Evolutionary conservation across 768 basidiomycete genomes (phyloP).

Genomic region (Suillus paluster): DNA sequence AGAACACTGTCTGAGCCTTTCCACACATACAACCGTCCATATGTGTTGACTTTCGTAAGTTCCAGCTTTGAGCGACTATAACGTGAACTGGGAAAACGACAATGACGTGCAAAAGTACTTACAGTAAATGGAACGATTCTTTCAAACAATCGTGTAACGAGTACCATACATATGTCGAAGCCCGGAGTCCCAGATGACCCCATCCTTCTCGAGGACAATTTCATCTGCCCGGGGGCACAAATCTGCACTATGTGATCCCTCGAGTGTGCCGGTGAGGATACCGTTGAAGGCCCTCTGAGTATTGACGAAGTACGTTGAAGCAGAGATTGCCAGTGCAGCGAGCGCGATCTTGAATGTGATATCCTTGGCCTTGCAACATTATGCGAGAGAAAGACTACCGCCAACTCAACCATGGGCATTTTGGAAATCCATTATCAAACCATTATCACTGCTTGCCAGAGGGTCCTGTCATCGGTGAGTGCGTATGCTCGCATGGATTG

Average conservation of each 20-base stretch:
- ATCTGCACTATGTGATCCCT: constrained; percentile 9
- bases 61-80: constrained; percentile 45
- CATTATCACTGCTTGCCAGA: too few relatives aligned
- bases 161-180: constrained; percentile 35
- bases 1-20: constrained; percentile 54
- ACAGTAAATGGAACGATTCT: constrained; percentile 66
- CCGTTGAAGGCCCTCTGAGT: background rate
- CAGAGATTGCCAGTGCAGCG: constrained; percentile 20
- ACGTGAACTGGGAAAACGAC: constrained; percentile 39
- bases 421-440: too few relatives aligned
- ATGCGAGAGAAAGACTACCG: too few relatives aligned
- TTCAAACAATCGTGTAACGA: constrained; percentile 61
- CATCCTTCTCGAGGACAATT: constrained; percentile 38
- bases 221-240: constrained; percentile 41
- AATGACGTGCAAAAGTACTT: constrained; percentile 32
- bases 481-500: too few relatives aligned
- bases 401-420: too few relatives aligned
- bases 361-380: constrained; percentile 28
- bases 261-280: background rate
- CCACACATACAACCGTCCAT: constrained; percentile 78
- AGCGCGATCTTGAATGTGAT: constrained; percentile 12
- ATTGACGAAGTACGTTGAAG: constrained; percentile 17
- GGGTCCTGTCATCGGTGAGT: too few relatives aligned
- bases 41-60: constrained; percentile 66
- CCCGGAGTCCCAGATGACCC: constrained; percentile 35